These are phyloP conservation scores for Colletotrichum sp. DNA, from an alignment of 2,329 filamentous ascomycete genomes.

Conservation along the genomic window DNA sequence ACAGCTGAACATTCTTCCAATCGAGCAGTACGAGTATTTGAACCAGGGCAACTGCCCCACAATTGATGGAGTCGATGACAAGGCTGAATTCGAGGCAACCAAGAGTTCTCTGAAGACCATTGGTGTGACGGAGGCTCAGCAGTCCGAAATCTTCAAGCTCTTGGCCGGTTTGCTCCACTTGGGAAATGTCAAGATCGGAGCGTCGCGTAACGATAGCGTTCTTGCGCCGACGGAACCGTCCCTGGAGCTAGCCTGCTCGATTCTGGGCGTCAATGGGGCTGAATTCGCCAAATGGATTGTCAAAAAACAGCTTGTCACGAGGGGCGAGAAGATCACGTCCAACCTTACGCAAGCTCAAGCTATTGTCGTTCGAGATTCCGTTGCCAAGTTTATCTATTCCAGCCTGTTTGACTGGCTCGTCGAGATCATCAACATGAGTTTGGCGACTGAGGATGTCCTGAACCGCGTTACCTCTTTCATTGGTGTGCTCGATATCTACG, in stretches of 20 bases:
- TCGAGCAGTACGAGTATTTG: conserved; percentile 94
- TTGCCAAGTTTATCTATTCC: conserved; percentile 98
- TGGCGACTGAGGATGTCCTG: conserved; percentile 88
- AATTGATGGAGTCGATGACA: conserved; percentile 95
- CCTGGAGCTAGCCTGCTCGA: conserved; percentile 78
- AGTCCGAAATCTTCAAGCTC: conserved; percentile 86
- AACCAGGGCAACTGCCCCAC: conserved; percentile 92
- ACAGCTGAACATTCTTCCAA: conserved; percentile 77
- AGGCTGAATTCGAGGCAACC: conserved; percentile 89
- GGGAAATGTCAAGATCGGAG: conserved; percentile 95
- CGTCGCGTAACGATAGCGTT: conserved; percentile 86
- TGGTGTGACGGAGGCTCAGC: conserved; percentile 76
- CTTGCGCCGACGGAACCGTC: conserved; percentile 82
- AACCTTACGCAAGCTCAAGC: conserved; percentile 94
- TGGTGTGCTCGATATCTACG: conserved; percentile 98
- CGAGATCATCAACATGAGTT: conserved; percentile 90
- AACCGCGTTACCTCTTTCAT: conserved; percentile 88
- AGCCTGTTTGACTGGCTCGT: conserved; percentile 99
- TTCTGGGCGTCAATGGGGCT: conserved; percentile 84
- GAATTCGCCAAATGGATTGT: conserved; percentile 98
- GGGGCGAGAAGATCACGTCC: conserved; percentile 96
- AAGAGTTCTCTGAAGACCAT: conserved; percentile 87
- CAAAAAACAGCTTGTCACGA: conserved; percentile 96
- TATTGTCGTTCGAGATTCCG: conserved; percentile 92
- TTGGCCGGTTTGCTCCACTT: conserved; percentile 91